Evolutionary conservation across 257 asterid genomes (phyloP), one percentile per base, ranked within the genome.

Genomic region (Knoxia roxburghii): DNA sequence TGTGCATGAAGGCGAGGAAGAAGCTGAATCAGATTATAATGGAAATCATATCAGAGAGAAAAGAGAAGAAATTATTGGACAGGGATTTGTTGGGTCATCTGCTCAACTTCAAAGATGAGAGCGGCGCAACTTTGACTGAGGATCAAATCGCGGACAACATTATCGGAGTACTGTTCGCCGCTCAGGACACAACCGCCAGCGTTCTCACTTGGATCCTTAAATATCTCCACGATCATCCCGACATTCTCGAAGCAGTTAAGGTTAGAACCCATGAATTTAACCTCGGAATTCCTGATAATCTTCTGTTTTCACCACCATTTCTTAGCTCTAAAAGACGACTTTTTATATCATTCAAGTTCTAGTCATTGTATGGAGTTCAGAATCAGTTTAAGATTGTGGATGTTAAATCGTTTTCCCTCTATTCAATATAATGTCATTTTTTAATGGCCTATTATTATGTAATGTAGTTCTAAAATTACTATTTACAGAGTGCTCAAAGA

Each of bases 171-270:
- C 69, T 93, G 39, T 93, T 93, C 80, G 98, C 98, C 27, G 98
- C 98, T 53, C 98, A 88, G 52, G 98, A 93, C 37, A 93, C 98
- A 17, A 89, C 98, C 1, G 97, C 98, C 5, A 83, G 89, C 72
- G 91, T 85, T 37, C 64, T 93, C 23, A 93, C 98, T 50, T 93
- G 98, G 98, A 80, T 93, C 33, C 81, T 93, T 65, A 93, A 93
- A 65, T 89, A 86, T 83, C 86, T 93, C 21, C 77, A 80, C 26
- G 89, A 93, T 53, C 45, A 89, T 50, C 87, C 72, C 12, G 80
- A 80, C 49, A 77, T 93, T 65, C 69, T 93, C 35, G 77, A 89
- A 70, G 85, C 80, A 54, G 89, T 93, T 13, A 83, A 80, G 87
- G 98, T 92, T 72, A 56, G 62, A 30, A 17, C 21, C 11, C 29